Percentiles rank a stretch among this genome's conserved stretches.
Conservation (phyloP, 2,329 filamentous ascomycete species). For the Epicoccum nigrum region DNA sequence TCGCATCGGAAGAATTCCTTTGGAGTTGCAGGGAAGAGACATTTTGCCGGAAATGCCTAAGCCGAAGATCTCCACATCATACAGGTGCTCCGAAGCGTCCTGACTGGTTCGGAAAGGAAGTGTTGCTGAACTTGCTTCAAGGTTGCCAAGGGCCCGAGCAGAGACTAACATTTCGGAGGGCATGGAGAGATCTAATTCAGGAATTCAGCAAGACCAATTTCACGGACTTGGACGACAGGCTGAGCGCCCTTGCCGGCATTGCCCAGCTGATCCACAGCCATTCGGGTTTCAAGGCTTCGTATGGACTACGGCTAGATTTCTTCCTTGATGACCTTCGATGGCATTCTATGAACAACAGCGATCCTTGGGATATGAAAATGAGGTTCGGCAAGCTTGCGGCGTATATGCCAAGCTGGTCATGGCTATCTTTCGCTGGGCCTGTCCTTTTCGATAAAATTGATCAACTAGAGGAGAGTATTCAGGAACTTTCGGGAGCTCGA, state of each 20-base stretch:
- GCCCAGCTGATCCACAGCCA: background rate
- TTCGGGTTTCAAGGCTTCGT: background rate
- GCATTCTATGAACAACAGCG: too few relatives aligned
- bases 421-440: too few relatives aligned
- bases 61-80: too few relatives aligned
- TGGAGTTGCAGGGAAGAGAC: constrained; percentile 1
- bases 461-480: too few relatives aligned
- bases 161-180: background rate
- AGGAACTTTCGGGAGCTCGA: too few relatives aligned
- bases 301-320: background rate
- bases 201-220: background rate
- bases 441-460: too few relatives aligned
- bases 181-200: background rate
- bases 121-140: background rate
- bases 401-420: too few relatives aligned
- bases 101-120: background rate
- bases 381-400: too few relatives aligned
- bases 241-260: background rate
- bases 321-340: background rate
- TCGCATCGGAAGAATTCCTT: background rate
- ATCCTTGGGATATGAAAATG: too few relatives aligned
- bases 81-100: too few relatives aligned
- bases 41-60: background rate
- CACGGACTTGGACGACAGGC: background rate
- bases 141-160: background rate